Evolutionary conservation across 2,329 filamentous ascomycete species (phyloP), one percentile per base, ranked within the genome.

Genomic region (Onygenales sp.): DNA sequence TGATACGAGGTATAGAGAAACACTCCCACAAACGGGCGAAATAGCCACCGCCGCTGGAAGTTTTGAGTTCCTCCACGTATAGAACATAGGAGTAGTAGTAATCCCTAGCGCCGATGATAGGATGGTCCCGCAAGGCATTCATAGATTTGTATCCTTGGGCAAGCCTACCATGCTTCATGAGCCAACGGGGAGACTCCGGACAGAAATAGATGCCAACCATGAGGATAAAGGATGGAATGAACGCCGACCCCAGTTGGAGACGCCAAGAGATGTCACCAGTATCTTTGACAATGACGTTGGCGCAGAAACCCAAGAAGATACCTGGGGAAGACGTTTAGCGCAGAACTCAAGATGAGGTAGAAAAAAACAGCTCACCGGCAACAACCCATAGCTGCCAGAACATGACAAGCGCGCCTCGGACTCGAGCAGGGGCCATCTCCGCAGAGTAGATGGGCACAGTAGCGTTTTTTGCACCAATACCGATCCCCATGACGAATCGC

Each of bases 291-390:
- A 76, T 79, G 32, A 86, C 72, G 61, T 86, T 86, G 57, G 82
- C 82, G 55, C 75, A 78, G 51, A 78, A 82, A 11, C 84, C 85
- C n/a, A 86, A 69, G 65, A 86, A 82, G 59, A 86, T 85, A 44
- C 80, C 80, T 41, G 6, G 38, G 14, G 11, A 41, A 11, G 38
- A 41, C 38, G n/a, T 10, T 41, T 11, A 41, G 38, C 38, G 14
- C 11, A 41, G 11, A 14, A 14, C 6, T 41, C 38, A 41, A 11
- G 38, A 14, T 11, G 14, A 14, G 38, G 38, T 1, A 41, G 38
- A 27, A 41, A 17, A 21, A n/a, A 35, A n/a, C 0, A n/a, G 14
- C 46, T 42, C 43, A 60, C 58, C 58, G 36, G 57, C 54, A 31
- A 55, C 58, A 41, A 59, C 56, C 57, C 59, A 61, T 11, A 70